Conservation (phyloP, 73 alveolate genomes). For the Uronychia setigera region DNA sequence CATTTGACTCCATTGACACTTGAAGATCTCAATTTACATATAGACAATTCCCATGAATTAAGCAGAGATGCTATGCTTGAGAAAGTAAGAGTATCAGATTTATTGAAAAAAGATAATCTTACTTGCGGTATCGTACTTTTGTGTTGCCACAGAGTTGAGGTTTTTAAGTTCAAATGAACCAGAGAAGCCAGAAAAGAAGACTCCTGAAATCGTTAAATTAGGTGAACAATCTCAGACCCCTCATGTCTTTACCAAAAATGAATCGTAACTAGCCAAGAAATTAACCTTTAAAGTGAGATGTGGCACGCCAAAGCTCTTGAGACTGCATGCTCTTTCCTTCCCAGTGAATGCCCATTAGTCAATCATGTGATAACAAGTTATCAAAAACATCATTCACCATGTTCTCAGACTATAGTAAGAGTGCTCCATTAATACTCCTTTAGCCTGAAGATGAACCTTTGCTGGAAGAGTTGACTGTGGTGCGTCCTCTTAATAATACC, state of each 20-base stretch:
- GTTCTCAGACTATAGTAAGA: constrained; percentile 1
- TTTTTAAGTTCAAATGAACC: constrained; percentile 54
- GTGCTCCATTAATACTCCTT: neutral
- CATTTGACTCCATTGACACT: constrained; percentile 82
- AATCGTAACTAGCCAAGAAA: constrained; percentile 25
- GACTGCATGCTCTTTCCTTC: constrained; percentile 54
- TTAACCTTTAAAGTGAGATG: constrained; percentile 40
- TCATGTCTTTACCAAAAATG: constrained; percentile 27
- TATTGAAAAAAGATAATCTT: constrained; percentile 48
- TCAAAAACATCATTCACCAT: constrained; percentile 60
- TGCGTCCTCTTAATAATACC: constrained; percentile 60
- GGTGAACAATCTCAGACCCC: too few relatives aligned
- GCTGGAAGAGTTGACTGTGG: constrained; percentile 53
- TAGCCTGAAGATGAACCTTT: constrained; percentile 58
- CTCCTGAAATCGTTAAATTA: too few relatives aligned
- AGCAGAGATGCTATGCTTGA: constrained; percentile 89
- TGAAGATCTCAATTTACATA: constrained; percentile 80
- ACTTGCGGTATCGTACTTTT: constrained; percentile 83
- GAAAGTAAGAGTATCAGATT: constrained; percentile 35
- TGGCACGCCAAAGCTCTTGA: constrained; percentile 73
- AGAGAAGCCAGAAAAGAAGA: constrained; percentile 7
- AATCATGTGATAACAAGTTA: constrained; percentile 46
- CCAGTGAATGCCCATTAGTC: constrained; percentile 60
- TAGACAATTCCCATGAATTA: constrained; percentile 82
- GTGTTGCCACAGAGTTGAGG: constrained; percentile 93